phyloP scores from a whole-genome alignment of 2,329 filamentous ascomycete genomes.

The Fusarium piperis region DNA sequence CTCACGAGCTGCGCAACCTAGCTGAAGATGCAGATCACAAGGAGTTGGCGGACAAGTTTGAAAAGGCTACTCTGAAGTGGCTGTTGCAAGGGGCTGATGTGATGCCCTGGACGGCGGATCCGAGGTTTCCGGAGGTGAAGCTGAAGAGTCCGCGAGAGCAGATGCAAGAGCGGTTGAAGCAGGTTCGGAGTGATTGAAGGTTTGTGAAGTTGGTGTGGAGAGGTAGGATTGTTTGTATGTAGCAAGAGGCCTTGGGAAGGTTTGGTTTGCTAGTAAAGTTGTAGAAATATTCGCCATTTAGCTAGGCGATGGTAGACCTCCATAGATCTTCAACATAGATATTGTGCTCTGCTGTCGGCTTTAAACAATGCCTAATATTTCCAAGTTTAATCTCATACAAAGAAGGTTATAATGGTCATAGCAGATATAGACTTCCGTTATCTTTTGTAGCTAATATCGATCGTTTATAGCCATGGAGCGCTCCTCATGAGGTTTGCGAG shows the following conservation, averaged over 20 bases:
- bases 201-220: background rate
- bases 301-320: background rate
- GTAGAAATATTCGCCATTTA: background rate
- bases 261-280: background rate
- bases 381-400: background rate
- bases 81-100: conserved; percentile 48
- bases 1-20: conserved; percentile 52
- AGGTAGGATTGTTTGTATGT: background rate
- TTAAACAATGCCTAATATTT: background rate
- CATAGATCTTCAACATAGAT: background rate
- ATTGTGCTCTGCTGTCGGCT: background rate
- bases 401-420: background rate
- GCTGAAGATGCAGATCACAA: conserved; percentile 43
- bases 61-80: conserved; percentile 51
- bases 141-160: conserved; percentile 45
- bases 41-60: conserved; percentile 25
- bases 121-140: conserved; percentile 48
- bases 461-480: background rate
- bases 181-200: background rate
- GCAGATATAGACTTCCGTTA: background rate
- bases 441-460: background rate
- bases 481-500: background rate
- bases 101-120: conserved; percentile 49
- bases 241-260: background rate
- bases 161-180: conserved; percentile 39